phyloP scores from a whole-genome alignment of 2,329 filamentous ascomycete species.

The Ophiosphaerella narmari region DNA sequence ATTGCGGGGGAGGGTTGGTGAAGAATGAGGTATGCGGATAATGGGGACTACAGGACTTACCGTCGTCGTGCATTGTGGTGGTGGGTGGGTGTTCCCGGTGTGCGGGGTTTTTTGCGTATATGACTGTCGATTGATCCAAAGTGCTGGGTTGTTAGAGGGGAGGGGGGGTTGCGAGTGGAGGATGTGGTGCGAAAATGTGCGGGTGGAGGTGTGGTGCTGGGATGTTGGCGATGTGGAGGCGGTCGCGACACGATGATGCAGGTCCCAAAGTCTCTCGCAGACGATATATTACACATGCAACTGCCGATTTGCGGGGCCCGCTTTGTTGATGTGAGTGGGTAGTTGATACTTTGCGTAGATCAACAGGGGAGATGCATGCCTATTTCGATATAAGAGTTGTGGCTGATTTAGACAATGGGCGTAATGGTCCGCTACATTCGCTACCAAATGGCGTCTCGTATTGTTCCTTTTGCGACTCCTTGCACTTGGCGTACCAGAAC shows the following conservation, averaged over 20 bases:
- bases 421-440: neutral
- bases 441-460: neutral
- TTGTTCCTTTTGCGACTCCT: neutral
- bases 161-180: too few relatives aligned
- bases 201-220: constrained; percentile 4
- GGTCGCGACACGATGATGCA: constrained; percentile 12
- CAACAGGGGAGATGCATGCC: neutral
- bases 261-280: constrained; percentile 13
- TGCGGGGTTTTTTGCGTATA: neutral
- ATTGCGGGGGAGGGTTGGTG: neutral
- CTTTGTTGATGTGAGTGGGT: neutral
- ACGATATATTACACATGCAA: constrained; percentile 6
- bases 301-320: constrained; percentile 6
- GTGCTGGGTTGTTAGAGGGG: constrained; percentile 4
- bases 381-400: neutral
- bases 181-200: neutral
- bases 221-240: constrained; percentile 1
- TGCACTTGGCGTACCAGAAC: neutral
- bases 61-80: constrained; percentile 43
- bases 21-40: neutral
- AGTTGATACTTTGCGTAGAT: neutral
- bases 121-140: constrained; percentile 6
- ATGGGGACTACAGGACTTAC: constrained; percentile 27
- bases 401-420: neutral
- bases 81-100: neutral